Evolutionary conservation across 2,329 filamentous ascomycete species (phyloP).

Genomic region (Fusarium citri): DNA sequence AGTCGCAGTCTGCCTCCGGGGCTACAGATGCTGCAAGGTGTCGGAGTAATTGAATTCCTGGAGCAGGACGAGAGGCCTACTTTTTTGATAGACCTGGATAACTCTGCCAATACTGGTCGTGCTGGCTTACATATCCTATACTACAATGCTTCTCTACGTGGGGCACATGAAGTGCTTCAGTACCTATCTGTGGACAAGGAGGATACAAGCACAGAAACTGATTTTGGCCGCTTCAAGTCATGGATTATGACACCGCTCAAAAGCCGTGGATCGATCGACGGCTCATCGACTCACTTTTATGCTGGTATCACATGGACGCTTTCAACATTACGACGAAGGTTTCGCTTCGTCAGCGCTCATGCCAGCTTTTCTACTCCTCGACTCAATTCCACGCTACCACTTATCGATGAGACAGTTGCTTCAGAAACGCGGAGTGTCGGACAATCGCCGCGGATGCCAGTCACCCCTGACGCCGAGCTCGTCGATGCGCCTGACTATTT

Average conservation of each 20-base stretch:
- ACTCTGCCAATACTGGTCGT: constrained; percentile 64
- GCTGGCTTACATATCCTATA: constrained; percentile 72
- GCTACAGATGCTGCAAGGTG: constrained; percentile 68
- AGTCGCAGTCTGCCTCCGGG: constrained; percentile 59
- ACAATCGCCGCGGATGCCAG: constrained; percentile 53
- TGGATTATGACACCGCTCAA: constrained; percentile 73
- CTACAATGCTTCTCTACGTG: constrained; percentile 74
- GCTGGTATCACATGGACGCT: constrained; percentile 77
- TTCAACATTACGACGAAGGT: constrained; percentile 74
- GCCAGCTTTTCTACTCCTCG: constrained; percentile 50
- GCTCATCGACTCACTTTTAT: constrained; percentile 67
- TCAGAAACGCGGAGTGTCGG: constrained; percentile 52
- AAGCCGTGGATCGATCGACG: constrained; percentile 64
- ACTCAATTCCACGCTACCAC: constrained; percentile 54
- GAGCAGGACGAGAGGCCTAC: constrained; percentile 82
- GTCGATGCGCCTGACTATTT: constrained; percentile 58
- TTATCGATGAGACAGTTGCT: constrained; percentile 51
- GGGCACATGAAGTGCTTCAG: constrained; percentile 66
- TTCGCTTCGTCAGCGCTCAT: constrained; percentile 74
- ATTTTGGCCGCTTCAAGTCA: constrained; percentile 73
- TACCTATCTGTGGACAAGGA: constrained; percentile 64
- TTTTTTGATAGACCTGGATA: constrained; percentile 77
- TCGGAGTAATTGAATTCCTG: constrained; percentile 78
- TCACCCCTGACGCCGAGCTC: constrained; percentile 49
- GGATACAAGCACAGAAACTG: constrained; percentile 55